These are phyloP conservation scores for Colletotrichum sansevieriae DNA, from an alignment of 2,329 filamentous ascomycete genomes.

Conservation along the genomic window DNA sequence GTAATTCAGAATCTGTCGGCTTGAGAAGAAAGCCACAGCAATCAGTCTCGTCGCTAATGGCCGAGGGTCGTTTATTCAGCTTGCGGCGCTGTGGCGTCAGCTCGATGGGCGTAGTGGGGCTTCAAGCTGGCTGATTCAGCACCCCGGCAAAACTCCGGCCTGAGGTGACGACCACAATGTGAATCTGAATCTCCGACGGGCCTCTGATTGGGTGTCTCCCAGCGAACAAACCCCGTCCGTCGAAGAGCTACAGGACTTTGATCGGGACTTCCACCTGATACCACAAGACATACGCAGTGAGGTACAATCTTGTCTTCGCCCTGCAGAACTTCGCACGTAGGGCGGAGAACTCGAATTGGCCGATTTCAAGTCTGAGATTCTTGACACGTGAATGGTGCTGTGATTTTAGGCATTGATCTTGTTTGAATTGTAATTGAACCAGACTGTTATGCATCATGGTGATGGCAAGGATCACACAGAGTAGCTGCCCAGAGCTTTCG, in stretches of 20 bases:
- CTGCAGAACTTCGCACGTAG: neutral
- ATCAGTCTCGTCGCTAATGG: neutral
- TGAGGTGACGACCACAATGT: neutral
- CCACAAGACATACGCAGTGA: neutral
- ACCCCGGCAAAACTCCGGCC: neutral
- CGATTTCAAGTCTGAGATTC: conserved; percentile 1
- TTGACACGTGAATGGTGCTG: neutral
- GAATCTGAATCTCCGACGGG: neutral
- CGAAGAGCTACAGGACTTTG: neutral
- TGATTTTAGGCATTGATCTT: neutral
- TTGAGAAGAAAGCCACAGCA: neutral
- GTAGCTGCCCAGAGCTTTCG: neutral
- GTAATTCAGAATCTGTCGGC: neutral
- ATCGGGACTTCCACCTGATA: neutral
- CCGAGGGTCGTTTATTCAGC: neutral
- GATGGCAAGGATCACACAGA: neutral
- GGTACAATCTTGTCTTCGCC: neutral
- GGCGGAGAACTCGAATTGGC: neutral
- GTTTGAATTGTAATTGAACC: neutral
- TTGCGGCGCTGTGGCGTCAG: neutral
- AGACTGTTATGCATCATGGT: neutral
- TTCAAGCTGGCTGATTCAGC: neutral
- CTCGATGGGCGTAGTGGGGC: conserved; percentile 4
- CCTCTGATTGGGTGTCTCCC: neutral
- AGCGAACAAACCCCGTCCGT: neutral